Percentiles rank a stretch among this genome's conserved stretches.
These are phyloP conservation scores for Pachysandra terminalis DNA, from an alignment of 164 flowering plant genomes.

Conservation along the genomic window DNA sequence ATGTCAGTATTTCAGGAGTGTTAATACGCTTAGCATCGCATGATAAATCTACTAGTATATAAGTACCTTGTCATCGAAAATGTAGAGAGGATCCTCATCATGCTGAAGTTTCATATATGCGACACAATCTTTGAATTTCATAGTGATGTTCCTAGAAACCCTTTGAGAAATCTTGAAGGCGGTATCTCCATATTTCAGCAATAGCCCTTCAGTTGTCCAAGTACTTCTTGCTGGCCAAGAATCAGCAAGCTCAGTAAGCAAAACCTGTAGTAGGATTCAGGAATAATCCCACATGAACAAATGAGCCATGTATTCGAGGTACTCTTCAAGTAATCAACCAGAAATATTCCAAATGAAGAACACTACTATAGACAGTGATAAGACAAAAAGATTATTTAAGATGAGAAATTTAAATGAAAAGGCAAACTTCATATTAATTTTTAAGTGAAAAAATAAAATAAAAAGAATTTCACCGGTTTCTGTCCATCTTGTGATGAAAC, in stretches of 20 bases:
- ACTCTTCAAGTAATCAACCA: background rate
- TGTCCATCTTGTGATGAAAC: constrained; percentile 55
- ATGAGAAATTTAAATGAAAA: too few species aligned
- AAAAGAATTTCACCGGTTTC: constrained; percentile 55
- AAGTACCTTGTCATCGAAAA: constrained; percentile 86
- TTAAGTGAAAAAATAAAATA: too few species aligned
- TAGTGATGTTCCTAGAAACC: constrained; percentile 54
- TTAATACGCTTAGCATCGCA: too few species aligned
- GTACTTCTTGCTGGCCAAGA: constrained; percentile 78
- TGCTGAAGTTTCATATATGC: constrained; percentile 78
- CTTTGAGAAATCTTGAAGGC: constrained; percentile 80
- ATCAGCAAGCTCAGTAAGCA: constrained; percentile 70
- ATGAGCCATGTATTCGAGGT: background rate
- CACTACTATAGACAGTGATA: too few species aligned
- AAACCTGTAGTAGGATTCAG: constrained; percentile 39
- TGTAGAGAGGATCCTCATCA: constrained; percentile 96
- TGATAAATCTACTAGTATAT: background rate
- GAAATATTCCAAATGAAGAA: constrained; percentile 1
- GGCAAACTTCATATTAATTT: too few species aligned
- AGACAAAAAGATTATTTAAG: too few species aligned
- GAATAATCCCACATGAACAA: background rate
- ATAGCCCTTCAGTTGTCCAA: constrained; percentile 68
- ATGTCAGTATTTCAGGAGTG: background rate
- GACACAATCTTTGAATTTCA: constrained; percentile 85
- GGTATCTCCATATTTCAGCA: constrained; percentile 63